Evolutionary conservation across 202 grass and related monocot genomes (phyloP).

Genomic region (Zizania palustris): DNA sequence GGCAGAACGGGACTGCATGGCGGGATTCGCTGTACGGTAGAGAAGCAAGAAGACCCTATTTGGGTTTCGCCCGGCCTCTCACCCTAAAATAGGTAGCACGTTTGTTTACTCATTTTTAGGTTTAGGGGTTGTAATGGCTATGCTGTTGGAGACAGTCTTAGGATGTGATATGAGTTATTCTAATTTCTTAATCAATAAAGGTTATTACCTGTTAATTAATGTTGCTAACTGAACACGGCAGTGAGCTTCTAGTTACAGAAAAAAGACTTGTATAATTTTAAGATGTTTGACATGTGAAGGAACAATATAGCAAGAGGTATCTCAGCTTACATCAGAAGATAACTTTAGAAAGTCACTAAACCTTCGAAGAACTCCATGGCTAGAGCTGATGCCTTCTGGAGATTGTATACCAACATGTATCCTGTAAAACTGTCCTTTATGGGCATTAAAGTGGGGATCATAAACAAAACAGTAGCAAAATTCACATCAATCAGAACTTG

Average conservation of each 20-base stretch:
- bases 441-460: constrained; percentile 57
- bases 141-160: too few species aligned
- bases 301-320: constrained; percentile 34
- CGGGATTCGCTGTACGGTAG: too few species aligned
- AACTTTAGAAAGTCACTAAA: constrained; percentile 97
- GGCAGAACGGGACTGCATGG: too few species aligned
- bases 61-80: too few species aligned
- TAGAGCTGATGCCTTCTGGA: constrained; percentile 86
- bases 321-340: constrained; percentile 76
- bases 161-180: neutral
- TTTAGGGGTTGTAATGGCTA: too few species aligned
- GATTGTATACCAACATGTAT: constrained; percentile 98
- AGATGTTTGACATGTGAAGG: constrained; percentile 17
- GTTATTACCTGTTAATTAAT: neutral
- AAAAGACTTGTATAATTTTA: neutral
- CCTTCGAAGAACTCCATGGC: constrained; percentile 80
- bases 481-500: constrained; percentile 31
- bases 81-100: too few species aligned
- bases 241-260: constrained; percentile 1
- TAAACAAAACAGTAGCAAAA: constrained; percentile 28
- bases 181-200: neutral
- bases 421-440: constrained; percentile 99
- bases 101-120: too few species aligned
- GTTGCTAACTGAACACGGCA: neutral
- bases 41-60: too few species aligned